These are phyloP conservation scores for Rubia yunnanensis DNA, from an alignment of 257 asterid species.

Conservation along the genomic window DNA sequence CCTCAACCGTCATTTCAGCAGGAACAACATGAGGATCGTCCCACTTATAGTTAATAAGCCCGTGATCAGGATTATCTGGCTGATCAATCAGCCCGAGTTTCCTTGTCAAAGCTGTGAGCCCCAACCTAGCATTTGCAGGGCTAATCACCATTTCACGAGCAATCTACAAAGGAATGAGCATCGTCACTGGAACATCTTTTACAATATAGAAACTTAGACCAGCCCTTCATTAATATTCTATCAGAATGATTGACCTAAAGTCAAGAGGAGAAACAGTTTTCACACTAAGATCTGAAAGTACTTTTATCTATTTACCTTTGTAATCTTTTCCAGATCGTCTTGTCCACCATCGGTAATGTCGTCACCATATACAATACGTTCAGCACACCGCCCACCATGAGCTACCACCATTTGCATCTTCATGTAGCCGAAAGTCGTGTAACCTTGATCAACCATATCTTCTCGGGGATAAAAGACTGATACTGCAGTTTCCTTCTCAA, in stretches of 20 bases:
- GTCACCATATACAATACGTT: conserved; percentile 81
- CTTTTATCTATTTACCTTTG: conserved; percentile 48
- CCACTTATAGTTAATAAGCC: conserved; percentile 86
- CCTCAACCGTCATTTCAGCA: conserved; percentile 81
- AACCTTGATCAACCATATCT: conserved; percentile 84
- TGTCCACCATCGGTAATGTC: conserved; percentile 92
- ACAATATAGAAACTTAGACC: background rate
- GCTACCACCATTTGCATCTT: conserved; percentile 99
- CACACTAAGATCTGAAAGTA: background rate
- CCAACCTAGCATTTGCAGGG: conserved; percentile 78
- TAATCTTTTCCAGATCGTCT: conserved; percentile 89
- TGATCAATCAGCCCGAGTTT: conserved; percentile 60
- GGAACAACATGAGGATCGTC: conserved; percentile 89
- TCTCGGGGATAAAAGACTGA: conserved; percentile 97
- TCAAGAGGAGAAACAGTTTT: background rate
- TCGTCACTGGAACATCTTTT: background rate
- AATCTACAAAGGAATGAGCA: conserved; percentile 35
- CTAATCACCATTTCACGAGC: conserved; percentile 99
- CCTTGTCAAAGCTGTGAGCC: conserved; percentile 84
- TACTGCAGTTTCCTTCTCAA: conserved; percentile 89
- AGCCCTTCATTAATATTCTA: background rate
- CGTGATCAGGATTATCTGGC: conserved; percentile 86
- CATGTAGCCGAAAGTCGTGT: conserved; percentile 89
- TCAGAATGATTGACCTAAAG: background rate
- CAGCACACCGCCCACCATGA: conserved; percentile 99